phyloP scores from a whole-genome alignment of 441 rosid species.

The Mallotus repandus region DNA sequence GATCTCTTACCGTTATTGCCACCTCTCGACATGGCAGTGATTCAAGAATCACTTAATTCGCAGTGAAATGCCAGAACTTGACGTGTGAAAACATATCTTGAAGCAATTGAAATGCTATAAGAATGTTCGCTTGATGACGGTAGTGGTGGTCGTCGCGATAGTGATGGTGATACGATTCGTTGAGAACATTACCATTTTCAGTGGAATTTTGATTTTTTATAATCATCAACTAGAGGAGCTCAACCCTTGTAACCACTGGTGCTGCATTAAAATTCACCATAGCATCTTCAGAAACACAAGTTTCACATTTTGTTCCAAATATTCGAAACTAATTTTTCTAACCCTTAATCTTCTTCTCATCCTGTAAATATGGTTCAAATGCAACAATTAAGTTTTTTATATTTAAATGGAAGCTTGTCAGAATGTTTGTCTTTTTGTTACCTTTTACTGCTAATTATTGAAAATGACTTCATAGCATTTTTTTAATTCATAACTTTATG shows the following conservation, averaged over 20 bases:
- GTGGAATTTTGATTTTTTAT: no score
- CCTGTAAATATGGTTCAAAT: slow-evolving; percentile 59
- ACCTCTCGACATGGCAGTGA: slow-evolving; percentile 69
- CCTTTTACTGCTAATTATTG: neutral
- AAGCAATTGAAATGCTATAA: slow-evolving; percentile 65
- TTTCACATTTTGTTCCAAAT: slow-evolving; percentile 71
- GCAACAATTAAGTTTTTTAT: slow-evolving; percentile 80
- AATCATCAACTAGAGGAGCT: no score
- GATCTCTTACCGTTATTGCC: slow-evolving; percentile 44
- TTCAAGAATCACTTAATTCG: slow-evolving; percentile 72
- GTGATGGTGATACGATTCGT: slow-evolving; percentile 26
- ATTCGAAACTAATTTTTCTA: slow-evolving; percentile 70
- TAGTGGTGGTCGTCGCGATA: slow-evolving; percentile 18
- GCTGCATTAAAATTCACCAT: slow-evolving; percentile 29
- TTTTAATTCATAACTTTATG: neutral
- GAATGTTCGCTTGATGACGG: slow-evolving; percentile 45
- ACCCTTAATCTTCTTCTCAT: slow-evolving; percentile 33
- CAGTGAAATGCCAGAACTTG: slow-evolving; percentile 76
- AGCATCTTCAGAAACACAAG: slow-evolving; percentile 64
- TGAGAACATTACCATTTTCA: neutral
- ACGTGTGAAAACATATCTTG: slow-evolving; percentile 80
- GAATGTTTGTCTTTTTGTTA: slow-evolving; percentile 21
- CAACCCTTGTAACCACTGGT: no score
- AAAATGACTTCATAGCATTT: neutral
- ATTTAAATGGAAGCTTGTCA: slow-evolving; percentile 79